These are phyloP conservation scores for Globisporangium heterothallicum DNA, from an alignment of 352 stramenopile genomes.

Conservation along the genomic window DNA sequence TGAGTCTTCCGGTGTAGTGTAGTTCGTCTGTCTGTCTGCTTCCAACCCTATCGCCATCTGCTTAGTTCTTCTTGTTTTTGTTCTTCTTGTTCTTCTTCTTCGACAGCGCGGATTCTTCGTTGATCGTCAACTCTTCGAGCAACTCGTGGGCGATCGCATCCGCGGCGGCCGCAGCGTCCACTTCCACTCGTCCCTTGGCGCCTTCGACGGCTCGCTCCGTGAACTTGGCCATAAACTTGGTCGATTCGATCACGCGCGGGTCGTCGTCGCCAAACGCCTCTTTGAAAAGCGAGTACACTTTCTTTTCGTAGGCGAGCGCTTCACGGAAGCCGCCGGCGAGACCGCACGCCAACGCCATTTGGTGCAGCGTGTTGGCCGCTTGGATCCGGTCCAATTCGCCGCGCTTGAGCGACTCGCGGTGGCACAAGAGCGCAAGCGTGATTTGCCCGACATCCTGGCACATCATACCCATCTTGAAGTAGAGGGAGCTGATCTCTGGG, in stretches of 20 bases:
- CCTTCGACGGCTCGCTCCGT: conserved; percentile 86
- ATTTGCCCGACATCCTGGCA: conserved; percentile 90
- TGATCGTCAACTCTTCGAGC: conserved; percentile 72
- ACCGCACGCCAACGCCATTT: conserved; percentile 80
- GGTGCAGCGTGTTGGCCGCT: conserved; percentile 82
- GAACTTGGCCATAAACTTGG: conserved; percentile 83
- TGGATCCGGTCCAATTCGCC: conserved; percentile 85
- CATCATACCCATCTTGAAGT: conserved; percentile 94
- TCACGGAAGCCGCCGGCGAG: conserved; percentile 80
- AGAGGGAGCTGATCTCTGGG: conserved; percentile 86
- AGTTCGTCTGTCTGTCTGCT: not conserved
- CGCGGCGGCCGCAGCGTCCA: conserved; percentile 68
- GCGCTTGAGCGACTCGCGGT: conserved; percentile 82
- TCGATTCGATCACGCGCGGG: conserved; percentile 69
- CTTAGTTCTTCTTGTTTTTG: conserved; percentile 78
- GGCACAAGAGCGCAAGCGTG: conserved; percentile 81
- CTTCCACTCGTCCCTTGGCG: conserved; percentile 70
- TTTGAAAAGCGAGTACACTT: conserved; percentile 79
- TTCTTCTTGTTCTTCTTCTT: conserved; percentile 69
- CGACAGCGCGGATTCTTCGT: conserved; percentile 29
- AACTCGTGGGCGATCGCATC: conserved; percentile 77
- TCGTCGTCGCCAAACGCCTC: conserved; percentile 81
- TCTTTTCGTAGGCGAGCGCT: conserved; percentile 87
- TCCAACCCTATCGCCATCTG: no score
- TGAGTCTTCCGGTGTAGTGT: not conserved